A percentile compares a stretch with the other conserved stretches of the same genome.
Conservation (phyloP, 2,329 filamentous ascomycete species). For the Apiospora aurea region DNA sequence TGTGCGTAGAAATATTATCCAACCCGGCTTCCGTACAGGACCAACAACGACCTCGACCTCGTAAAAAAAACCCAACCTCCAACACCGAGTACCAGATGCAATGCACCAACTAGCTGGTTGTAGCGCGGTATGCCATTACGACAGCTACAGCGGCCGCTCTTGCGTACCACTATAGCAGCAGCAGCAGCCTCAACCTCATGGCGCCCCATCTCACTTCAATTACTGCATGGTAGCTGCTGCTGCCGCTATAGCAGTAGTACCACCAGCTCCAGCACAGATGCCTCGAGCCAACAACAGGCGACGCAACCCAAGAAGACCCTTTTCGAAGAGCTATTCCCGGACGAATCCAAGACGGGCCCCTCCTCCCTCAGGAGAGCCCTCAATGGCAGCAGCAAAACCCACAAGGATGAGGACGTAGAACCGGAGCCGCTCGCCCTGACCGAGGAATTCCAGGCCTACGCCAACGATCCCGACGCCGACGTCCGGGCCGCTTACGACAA, state of each 20-base stretch:
- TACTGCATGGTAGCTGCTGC: conserved; percentile 32
- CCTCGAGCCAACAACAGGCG: neutral
- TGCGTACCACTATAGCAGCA: conserved; percentile 37
- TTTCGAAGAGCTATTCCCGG: conserved; percentile 62
- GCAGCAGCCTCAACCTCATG: conserved; percentile 35
- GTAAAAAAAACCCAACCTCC: conserved; percentile 3
- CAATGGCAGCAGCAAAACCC: conserved; percentile 9
- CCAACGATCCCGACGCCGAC: conserved; percentile 7
- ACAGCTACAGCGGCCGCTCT: conserved; percentile 42
- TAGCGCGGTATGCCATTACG: conserved; percentile 43
- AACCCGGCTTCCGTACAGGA: neutral
- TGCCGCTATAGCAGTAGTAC: conserved; percentile 3
- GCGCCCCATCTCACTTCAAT: neutral
- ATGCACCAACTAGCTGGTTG: conserved; percentile 38
- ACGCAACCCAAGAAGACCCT: conserved; percentile 37
- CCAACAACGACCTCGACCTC: conserved; percentile 1
- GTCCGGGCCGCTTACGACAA: conserved; percentile 30
- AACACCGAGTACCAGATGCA: conserved; percentile 25
- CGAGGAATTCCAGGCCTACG: conserved; percentile 12
- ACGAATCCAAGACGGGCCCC: conserved; percentile 46
- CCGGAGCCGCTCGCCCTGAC: conserved; percentile 6
- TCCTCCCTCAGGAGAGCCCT: conserved; percentile 25
- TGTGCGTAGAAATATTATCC: conserved; percentile 21
- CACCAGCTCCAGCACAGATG: conserved; percentile 1
- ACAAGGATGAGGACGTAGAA: neutral